phyloP scores from a whole-genome alignment of 352 stramenopile species.

The Globisporangium ultimum region DNA sequence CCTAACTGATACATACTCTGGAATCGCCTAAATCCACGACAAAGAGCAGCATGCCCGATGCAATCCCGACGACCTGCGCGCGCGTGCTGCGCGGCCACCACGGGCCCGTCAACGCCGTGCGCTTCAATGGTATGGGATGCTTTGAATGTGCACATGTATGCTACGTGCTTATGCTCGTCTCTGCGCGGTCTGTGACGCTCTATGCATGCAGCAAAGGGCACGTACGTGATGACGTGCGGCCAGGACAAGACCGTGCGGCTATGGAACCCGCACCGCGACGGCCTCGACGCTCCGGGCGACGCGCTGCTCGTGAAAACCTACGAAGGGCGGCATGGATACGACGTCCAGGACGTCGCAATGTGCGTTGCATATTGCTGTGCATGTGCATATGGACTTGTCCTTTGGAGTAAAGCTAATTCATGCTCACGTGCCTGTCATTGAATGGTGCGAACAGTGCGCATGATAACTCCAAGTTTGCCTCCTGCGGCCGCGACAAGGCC shows the following conservation, averaged over 20 bases:
- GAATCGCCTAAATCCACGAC: background rate
- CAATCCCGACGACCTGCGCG: slow-evolving; percentile 30
- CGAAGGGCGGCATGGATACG: slow-evolving; percentile 81
- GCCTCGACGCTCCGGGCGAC: slow-evolving; percentile 47
- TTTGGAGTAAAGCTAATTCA: slow-evolving; percentile 1
- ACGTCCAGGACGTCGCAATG: slow-evolving; percentile 89
- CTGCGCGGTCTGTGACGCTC: background rate
- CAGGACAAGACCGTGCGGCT: slow-evolving; percentile 85
- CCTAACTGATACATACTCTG: background rate
- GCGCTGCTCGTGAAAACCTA: slow-evolving; percentile 86
- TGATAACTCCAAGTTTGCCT: slow-evolving; percentile 87
- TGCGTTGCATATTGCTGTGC: slow-evolving; percentile 21
- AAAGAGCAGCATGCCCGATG: slow-evolving; percentile 10
- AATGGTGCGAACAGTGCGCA: slow-evolving; percentile 33
- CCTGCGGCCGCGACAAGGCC: slow-evolving; percentile 80
- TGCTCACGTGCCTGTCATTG: background rate
- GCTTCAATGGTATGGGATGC: slow-evolving; percentile 64
- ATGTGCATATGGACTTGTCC: background rate
- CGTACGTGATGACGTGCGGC: slow-evolving; percentile 88
- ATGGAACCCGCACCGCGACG: slow-evolving; percentile 85
- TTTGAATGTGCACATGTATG: background rate
- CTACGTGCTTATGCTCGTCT: background rate
- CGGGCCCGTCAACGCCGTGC: slow-evolving; percentile 70
- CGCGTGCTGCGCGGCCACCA: slow-evolving; percentile 67
- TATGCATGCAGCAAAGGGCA: slow-evolving; percentile 59